Percentiles rank a stretch among this genome's conserved stretches.
Conservation (phyloP, 2,329 filamentous ascomycete species). For the Neofusicoccum cordaticola region DNA sequence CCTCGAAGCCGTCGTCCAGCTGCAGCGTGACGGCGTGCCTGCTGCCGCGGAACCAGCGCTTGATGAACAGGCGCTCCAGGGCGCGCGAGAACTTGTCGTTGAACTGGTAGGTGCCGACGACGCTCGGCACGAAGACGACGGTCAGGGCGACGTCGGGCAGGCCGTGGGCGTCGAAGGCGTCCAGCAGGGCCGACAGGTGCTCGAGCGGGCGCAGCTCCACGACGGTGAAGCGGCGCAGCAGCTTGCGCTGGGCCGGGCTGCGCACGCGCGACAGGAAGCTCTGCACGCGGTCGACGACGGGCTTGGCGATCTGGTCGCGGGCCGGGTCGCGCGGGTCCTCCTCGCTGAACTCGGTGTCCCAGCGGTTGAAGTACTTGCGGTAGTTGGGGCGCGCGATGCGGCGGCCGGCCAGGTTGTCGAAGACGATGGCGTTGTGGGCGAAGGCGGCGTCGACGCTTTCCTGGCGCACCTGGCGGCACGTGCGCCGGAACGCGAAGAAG, state of each 20-base stretch:
- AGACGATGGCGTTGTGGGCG: slow-evolving; percentile 4
- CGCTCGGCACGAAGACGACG: slow-evolving; percentile 11
- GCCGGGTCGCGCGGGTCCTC: slow-evolving; percentile 5
- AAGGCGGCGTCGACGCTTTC: slow-evolving; percentile 4
- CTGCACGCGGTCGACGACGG: slow-evolving; percentile 7
- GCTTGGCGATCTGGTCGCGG: slow-evolving; percentile 13
- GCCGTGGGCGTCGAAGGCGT: slow-evolving; percentile 2
- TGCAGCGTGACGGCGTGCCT: background rate
- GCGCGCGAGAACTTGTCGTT: slow-evolving; percentile 1
- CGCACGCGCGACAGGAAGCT: slow-evolving; percentile 10
- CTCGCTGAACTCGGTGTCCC: slow-evolving; percentile 17
- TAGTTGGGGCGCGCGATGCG: slow-evolving; percentile 13
- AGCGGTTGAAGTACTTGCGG: slow-evolving; percentile 17
- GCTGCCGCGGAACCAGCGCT: slow-evolving; percentile 3
- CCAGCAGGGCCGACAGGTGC: slow-evolving; percentile 7
- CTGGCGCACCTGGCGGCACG: background rate
- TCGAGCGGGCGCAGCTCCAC: slow-evolving; percentile 15
- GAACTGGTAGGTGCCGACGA: slow-evolving; percentile 15
- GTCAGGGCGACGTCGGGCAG: background rate
- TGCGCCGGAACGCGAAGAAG: slow-evolving; percentile 7
- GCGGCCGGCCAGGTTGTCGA: slow-evolving; percentile 15
- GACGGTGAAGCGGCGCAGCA: background rate
- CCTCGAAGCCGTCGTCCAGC: slow-evolving; percentile 8
- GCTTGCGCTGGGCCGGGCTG: background rate
- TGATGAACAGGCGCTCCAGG: slow-evolving; percentile 5